Evolutionary conservation across 2,329 filamentous ascomycete species (phyloP).

Genomic region (Hypoxylon sp.): DNA sequence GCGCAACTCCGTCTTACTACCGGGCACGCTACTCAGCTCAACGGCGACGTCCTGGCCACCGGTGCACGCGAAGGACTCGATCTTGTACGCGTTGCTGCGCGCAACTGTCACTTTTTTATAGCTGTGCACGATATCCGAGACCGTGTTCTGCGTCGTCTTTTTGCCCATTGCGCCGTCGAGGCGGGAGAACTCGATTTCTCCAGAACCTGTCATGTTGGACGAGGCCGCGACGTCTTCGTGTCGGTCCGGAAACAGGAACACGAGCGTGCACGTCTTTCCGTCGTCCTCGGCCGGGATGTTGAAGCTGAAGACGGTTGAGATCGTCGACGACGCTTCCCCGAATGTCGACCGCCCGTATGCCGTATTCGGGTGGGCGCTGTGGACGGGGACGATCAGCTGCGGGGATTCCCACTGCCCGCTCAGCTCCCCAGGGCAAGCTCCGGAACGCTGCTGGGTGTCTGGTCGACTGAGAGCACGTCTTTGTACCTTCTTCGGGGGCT

Average conservation of each 20-base stretch:
- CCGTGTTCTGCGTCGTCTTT: conserved; percentile 65
- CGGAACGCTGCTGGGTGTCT: conserved; percentile 7
- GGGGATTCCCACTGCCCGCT: conserved; percentile 65
- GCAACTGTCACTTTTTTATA: conserved; percentile 58
- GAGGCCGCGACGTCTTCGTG: conserved; percentile 60
- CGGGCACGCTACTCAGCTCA: conserved; percentile 58
- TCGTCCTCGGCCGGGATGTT: conserved; percentile 68
- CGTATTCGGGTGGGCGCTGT: conserved; percentile 62
- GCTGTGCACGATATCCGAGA: conserved; percentile 59
- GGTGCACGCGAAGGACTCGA: conserved; percentile 66
- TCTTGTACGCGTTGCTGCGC: conserved; percentile 65
- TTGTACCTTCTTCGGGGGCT: background rate
- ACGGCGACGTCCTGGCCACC: conserved; percentile 64
- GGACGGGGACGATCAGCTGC: conserved; percentile 71
- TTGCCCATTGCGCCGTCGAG: conserved; percentile 60
- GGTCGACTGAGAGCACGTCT: background rate
- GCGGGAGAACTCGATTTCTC: conserved; percentile 64
- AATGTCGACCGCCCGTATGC: conserved; percentile 66
- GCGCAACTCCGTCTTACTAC: conserved; percentile 63
- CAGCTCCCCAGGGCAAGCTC: conserved; percentile 59
- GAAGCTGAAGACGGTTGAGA: conserved; percentile 76
- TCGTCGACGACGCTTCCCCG: conserved; percentile 62
- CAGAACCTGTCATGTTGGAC: conserved; percentile 61
- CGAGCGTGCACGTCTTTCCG: conserved; percentile 71
- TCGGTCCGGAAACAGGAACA: conserved; percentile 71